Percentiles rank a stretch among this genome's conserved stretches.
Conservation (phyloP, 805 yeast genomes). For the Clavispora asparagi region DNA sequence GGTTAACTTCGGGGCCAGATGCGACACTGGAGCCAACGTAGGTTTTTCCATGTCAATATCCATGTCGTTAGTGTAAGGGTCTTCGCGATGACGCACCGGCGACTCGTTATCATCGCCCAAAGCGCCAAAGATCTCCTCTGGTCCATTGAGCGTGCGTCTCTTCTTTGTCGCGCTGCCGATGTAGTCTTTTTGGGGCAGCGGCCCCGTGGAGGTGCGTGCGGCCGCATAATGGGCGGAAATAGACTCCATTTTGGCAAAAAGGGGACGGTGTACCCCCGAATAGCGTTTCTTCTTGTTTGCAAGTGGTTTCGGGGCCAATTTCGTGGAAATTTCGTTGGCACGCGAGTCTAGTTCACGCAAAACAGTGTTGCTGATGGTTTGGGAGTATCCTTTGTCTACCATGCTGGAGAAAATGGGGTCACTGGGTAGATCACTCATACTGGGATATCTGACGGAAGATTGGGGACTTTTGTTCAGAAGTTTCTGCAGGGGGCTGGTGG, state of each 20-base stretch:
- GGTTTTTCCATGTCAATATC: not conserved
- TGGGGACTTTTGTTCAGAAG: not conserved
- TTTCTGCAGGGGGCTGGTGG: not conserved
- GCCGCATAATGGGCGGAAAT: conserved; percentile 46
- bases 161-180: conserved; percentile 26
- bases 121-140: conserved; percentile 27
- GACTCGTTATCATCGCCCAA: conserved; percentile 9
- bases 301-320: conserved; percentile 1
- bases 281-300: conserved; percentile 19
- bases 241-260: conserved; percentile 43
- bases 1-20: not conserved
- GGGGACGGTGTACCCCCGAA: conserved; percentile 28
- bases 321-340: conserved; percentile 15
- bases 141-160: conserved; percentile 36
- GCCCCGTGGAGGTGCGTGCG: conserved; percentile 6
- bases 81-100: conserved; percentile 3
- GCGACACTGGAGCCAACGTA: not conserved
- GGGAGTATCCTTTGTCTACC: conserved; percentile 15
- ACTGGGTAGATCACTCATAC: conserved; percentile 10
- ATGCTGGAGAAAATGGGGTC: conserved; percentile 10
- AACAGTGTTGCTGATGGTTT: conserved; percentile 14
- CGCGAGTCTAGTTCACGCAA: conserved; percentile 12
- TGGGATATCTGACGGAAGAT: conserved; percentile 11
- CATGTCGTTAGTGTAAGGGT: not conserved
- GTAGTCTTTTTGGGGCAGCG: not conserved